A percentile compares a stretch with the other conserved stretches of the same genome.
phyloP scores from a whole-genome alignment of 2,329 filamentous ascomycete species.

The Penicillium sp. region DNA sequence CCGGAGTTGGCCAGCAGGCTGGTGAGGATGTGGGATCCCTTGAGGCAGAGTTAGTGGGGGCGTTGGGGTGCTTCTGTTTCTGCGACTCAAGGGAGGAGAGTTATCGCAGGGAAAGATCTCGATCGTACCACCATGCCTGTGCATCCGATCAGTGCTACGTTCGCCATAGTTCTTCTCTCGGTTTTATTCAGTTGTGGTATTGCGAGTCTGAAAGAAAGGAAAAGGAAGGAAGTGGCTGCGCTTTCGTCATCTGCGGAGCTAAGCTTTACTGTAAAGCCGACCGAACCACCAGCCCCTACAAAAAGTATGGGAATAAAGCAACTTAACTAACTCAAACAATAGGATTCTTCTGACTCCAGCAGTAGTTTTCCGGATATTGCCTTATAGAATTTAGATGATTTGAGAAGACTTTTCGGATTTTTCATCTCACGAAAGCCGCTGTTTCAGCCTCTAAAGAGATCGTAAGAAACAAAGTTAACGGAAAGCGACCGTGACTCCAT shows the following conservation, averaged over 20 bases:
- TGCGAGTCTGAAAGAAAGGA: background rate
- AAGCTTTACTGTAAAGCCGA: slow-evolving; percentile 5
- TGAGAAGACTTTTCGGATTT: background rate
- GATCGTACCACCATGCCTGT: slow-evolving; percentile 57
- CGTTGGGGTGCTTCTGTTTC: background rate
- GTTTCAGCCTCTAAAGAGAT: background rate
- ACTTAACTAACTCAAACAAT: too few species aligned
- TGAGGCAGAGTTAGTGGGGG: slow-evolving; percentile 21
- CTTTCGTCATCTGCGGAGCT: slow-evolving; percentile 17
- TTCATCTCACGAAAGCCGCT: background rate
- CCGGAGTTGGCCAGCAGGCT: slow-evolving; percentile 51
- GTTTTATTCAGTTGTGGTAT: background rate
- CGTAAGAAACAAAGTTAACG: background rate
- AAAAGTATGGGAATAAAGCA: background rate
- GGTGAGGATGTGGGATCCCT: slow-evolving; percentile 77
- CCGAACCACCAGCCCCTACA: background rate
- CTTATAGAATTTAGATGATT: background rate
- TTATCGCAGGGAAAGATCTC: slow-evolving; percentile 4
- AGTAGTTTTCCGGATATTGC: background rate
- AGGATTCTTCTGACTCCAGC: too few species aligned
- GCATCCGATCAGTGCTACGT: slow-evolving; percentile 52
- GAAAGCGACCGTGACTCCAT: background rate
- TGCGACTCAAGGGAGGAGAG: background rate
- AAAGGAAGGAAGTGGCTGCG: background rate
- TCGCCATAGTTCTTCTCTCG: slow-evolving; percentile 48